phyloP scores from a whole-genome alignment of 306 rosid species.

The Acacia confusa region DNA sequence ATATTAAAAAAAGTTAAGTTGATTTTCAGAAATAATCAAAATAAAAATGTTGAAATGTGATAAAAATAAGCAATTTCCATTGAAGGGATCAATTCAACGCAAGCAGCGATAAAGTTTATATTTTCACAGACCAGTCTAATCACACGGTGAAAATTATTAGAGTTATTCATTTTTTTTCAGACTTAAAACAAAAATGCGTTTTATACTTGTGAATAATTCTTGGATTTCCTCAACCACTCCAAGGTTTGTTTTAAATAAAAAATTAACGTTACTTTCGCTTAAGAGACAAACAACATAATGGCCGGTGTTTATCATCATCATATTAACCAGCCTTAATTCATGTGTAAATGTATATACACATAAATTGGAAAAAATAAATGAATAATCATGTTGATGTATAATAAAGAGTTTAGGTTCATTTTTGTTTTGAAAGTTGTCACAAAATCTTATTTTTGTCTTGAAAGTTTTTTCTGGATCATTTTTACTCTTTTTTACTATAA shows the following conservation, averaged over 20 bases:
- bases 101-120: too few species aligned
- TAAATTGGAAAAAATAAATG: neutral
- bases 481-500: too few species aligned
- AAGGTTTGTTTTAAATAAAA: too few species aligned
- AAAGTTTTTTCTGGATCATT: too few species aligned
- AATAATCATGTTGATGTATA: neutral
- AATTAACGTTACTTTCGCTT: too few species aligned
- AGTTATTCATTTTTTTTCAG: neutral
- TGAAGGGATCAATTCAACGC: neutral
- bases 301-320: neutral
- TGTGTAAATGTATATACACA: neutral
- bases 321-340: neutral
- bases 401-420: too few species aligned
- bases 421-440: too few species aligned
- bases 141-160: neutral
- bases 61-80: too few species aligned
- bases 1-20: neutral
- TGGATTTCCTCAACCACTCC: neutral
- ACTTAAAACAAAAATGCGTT: neutral
- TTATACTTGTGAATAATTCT: neutral
- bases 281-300: neutral
- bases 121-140: neutral
- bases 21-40: neutral
- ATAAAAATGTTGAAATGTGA: neutral
- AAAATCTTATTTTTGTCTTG: too few species aligned